Evolutionary conservation across 495 filamentous ascomycete genomes (phyloP).

Genomic region (Oleoguttula mirabilis): DNA sequence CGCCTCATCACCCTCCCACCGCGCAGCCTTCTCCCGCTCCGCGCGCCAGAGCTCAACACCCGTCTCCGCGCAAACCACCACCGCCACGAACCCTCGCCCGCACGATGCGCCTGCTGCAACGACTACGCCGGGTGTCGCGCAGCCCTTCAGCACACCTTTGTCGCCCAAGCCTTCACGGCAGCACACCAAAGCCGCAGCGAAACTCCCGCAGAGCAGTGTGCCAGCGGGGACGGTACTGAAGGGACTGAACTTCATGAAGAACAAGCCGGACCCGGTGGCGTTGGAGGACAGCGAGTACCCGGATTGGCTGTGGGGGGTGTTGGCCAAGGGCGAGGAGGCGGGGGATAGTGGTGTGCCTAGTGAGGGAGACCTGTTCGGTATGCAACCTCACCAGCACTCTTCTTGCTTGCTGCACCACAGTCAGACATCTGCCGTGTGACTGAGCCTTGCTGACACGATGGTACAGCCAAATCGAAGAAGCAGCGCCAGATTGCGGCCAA

Average conservation of each 20-base stretch:
- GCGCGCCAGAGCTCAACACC: conserved; percentile 2
- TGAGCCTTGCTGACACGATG: not conserved
- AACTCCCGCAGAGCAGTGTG: conserved; percentile 36
- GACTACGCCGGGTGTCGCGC: conserved; percentile 36
- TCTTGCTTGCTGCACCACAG: not conserved
- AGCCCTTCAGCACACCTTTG: conserved; percentile 42
- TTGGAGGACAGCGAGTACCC: conserved; percentile 78
- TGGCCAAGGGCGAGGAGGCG: conserved; percentile 38
- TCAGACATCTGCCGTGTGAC: not conserved
- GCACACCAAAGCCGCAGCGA: conserved; percentile 22
- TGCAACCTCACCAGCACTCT: conserved; percentile 24
- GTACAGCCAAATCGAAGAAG: conserved; percentile 66
- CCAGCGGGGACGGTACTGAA: conserved; percentile 59
- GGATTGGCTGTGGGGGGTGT: conserved; percentile 73
- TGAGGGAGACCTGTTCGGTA: conserved; percentile 64
- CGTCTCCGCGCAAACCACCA: conserved; percentile 9
- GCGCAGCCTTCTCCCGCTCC: conserved; percentile 4
- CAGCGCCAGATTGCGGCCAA: conserved; percentile 55
- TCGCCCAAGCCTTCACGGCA: conserved; percentile 24
- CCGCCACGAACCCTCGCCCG: conserved; percentile 10
- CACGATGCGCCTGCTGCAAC: conserved; percentile 29
- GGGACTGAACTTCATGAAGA: conserved; percentile 83
- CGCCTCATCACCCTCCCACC: conserved; percentile 50
- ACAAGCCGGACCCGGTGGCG: conserved; percentile 58
- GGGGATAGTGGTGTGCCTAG: conserved; percentile 26